Evolutionary conservation across 768 basidiomycete genomes (phyloP).

Genomic region (Paxillus rubicundulus): DNA sequence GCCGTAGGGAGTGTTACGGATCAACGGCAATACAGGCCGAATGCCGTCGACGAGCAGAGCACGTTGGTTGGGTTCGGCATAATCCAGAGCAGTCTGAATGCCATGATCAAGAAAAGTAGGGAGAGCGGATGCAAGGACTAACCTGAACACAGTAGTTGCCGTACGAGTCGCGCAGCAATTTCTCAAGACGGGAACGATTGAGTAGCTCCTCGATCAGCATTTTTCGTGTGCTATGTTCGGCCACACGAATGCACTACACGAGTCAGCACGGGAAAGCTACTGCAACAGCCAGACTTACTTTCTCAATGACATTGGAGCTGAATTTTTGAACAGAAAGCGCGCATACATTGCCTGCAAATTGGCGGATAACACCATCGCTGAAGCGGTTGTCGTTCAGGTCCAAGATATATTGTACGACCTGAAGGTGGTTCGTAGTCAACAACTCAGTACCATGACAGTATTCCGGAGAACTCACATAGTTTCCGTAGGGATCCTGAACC

Average conservation of each 20-base stretch:
- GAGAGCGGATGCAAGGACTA: constrained; percentile 16
- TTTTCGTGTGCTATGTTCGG: constrained; percentile 92
- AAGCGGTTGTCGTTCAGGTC: constrained; percentile 98
- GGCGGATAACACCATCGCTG: constrained; percentile 95
- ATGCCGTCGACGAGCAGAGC: constrained; percentile 94
- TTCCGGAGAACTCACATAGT: constrained; percentile 59
- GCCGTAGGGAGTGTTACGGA: constrained; percentile 98
- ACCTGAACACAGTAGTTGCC: constrained; percentile 95
- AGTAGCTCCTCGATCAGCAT: constrained; percentile 92
- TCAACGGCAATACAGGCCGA: constrained; percentile 95
- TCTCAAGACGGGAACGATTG: constrained; percentile 92
- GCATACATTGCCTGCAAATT: constrained; percentile 97
- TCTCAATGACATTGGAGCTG: constrained; percentile 98
- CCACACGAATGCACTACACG: constrained; percentile 78
- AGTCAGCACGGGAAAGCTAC: neutral
- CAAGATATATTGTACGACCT: constrained; percentile 97
- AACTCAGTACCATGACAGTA: neutral
- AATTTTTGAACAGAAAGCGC: constrained; percentile 98
- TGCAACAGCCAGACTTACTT: constrained; percentile 44
- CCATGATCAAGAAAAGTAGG: constrained; percentile 20
- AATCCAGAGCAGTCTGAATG: constrained; percentile 89
- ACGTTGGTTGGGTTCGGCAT: constrained; percentile 93
- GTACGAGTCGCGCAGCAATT: constrained; percentile 92
- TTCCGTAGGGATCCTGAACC: constrained; percentile 96
- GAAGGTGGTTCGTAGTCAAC: constrained; percentile 9